Base-by-base conservation (phyloP, 495 filamentous ascomycete genomes). In the Penicillium lividum region DNA sequence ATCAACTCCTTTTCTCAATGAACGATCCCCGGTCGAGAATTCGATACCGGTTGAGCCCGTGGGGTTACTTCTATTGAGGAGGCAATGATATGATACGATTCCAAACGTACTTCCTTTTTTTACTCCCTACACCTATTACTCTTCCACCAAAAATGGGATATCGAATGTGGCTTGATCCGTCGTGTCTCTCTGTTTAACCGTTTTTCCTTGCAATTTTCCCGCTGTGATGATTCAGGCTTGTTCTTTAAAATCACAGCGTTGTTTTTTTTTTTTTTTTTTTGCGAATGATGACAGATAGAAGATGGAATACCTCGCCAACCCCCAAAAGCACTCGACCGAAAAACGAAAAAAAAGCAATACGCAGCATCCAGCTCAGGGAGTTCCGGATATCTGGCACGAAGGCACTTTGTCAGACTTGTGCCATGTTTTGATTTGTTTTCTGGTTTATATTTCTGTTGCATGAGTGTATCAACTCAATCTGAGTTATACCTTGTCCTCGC, bases 321-420 rank as follows among this genome's bases (percentile, higher is more conserved):
- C 58, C n/a, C 48, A 64, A 68, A 66, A 64, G 64, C 64, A 63
- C 63, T 61, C 53, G 52, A 67, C 53, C 31, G 31, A 48, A 53
- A 43, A 48, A 40, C 15, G n/a, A 54, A 54, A 56, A 60, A 63
- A 64, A 62, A 51, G 54, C 50, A 54, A 47, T 50, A 53, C 30
- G 43, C 53, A 61, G 64, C 67, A 67, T 69, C 53, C 58, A 56
- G 59, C 67, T 63, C 55, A 83, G 84, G 87, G 85, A 82, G 82
- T 82, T 93, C 89, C 88, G 89, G 89, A 92, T 91, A 91, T 91
- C 88, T 89, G 85, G 84, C 85, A 86, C 63, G 67, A 69, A 63
- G 64, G 68, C 79, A 81, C 78, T 70, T 67, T 58, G 64, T 60
- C 74, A 75, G 77, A 73, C 75, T 69, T 65, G 67, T 71, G 69